Evolutionary conservation across 139 green algal genomes (phyloP).

Genomic region (Spirogloea muscicola): DNA sequence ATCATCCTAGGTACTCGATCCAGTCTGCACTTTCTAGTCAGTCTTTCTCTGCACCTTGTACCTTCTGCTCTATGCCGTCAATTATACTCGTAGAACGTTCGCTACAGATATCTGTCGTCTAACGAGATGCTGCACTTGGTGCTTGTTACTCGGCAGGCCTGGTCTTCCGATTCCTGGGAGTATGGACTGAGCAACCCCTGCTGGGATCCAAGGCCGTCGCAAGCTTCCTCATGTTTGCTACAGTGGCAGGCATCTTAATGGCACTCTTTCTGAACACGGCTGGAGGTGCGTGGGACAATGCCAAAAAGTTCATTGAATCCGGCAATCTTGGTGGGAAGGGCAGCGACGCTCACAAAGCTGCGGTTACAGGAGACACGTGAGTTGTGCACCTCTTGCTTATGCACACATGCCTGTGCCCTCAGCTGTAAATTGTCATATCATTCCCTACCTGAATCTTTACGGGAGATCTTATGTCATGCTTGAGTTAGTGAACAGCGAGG

Average conservation of each 20-base stretch:
- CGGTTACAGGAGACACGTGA: constrained; percentile 66
- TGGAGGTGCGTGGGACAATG: constrained; percentile 69
- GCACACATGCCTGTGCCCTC: too few species aligned
- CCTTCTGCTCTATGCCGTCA: background rate
- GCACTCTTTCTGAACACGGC: constrained; percentile 57
- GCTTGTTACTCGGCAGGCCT: constrained; percentile 17
- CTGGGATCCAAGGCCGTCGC: constrained; percentile 54
- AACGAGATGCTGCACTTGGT: background rate
- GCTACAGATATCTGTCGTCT: background rate
- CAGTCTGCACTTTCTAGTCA: constrained; percentile 7
- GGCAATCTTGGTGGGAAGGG: constrained; percentile 61
- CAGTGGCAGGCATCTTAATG: constrained; percentile 60
- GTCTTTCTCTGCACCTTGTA: background rate
- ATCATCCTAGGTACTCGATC: constrained; percentile 37
- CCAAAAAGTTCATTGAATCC: constrained; percentile 70
- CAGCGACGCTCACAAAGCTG: constrained; percentile 62
- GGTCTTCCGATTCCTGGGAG: constrained; percentile 51
- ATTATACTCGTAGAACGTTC: background rate
- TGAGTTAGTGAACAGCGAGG: too few species aligned
- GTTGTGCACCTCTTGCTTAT: background rate
- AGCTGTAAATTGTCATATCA: too few species aligned
- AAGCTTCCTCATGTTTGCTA: constrained; percentile 62
- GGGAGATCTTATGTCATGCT: too few species aligned
- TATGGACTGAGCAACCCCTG: constrained; percentile 53
- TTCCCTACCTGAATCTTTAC: too few species aligned